Percentiles rank a stretch among this genome's conserved stretches.
Conservation (phyloP, 1,284 basidiomycete species). For the Marasmius sp. region DNA sequence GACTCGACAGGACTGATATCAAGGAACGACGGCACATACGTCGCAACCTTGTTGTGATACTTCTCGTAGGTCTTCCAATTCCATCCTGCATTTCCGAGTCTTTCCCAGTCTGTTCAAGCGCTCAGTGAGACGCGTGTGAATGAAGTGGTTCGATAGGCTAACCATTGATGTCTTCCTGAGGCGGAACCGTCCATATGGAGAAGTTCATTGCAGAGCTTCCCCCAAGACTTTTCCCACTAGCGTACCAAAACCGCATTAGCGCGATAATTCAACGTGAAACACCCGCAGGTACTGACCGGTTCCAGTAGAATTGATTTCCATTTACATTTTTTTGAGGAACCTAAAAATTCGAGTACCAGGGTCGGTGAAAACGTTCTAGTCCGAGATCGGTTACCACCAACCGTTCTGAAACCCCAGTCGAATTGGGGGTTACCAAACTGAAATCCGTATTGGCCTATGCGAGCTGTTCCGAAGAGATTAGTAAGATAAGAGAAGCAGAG, state of each 20-base stretch:
- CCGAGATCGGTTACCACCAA: slow-evolving; percentile 1
- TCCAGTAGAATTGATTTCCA: background rate
- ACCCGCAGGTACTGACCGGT: background rate
- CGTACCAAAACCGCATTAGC: background rate
- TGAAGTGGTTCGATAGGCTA: background rate
- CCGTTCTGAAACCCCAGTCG: slow-evolving; percentile 31
- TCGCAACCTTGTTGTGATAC: background rate
- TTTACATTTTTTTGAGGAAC: background rate
- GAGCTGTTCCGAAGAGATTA: slow-evolving; percentile 4
- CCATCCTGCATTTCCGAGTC: slow-evolving; percentile 4
- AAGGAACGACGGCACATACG: background rate
- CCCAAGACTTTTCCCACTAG: slow-evolving; percentile 3
- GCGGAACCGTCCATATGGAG: background rate
- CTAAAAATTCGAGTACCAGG: background rate
- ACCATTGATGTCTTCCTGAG: background rate
- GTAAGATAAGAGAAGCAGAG: background rate
- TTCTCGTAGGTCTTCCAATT: background rate
- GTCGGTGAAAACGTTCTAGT: background rate
- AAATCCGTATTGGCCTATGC: slow-evolving; percentile 14
- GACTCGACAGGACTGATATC: background rate
- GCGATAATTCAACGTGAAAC: background rate
- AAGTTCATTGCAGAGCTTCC: slow-evolving; percentile 7
- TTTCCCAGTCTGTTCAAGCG: background rate
- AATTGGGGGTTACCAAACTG: slow-evolving; percentile 24
- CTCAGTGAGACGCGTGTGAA: background rate